Evolutionary conservation across 805 yeast genomes (phyloP), one percentile per base, ranked within the genome.

Genomic region (Spencermartinsiella europaea): DNA sequence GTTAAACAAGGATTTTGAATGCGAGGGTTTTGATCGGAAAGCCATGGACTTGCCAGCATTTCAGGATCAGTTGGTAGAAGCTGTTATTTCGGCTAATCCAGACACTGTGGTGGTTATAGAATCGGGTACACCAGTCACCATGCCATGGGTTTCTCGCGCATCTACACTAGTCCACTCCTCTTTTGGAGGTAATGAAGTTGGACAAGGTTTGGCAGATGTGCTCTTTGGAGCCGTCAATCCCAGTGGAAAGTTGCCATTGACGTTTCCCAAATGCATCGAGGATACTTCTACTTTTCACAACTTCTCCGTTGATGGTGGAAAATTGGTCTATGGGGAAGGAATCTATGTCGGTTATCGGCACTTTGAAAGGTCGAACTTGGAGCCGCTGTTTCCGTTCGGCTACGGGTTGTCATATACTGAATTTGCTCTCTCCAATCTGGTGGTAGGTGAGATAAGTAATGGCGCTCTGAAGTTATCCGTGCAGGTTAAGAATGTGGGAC

Each of bases 271-370:
- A 42, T 67, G 59, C 51, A 50, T 66, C 43, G 67, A 71, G 49
- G 80, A 78, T 59, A 74, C 72, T 49, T 80, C 81, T 14, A 46
- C 42, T 34, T n/a, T 22, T 5, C 17, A 17, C 8, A 31, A 43
- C 67, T 67, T 46, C 22, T 45, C 44, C n/a, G 44, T 35, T 15
- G 65, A 66, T 31, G 67, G 80, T 5, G 72, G 72, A 52, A 68
- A 69, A 55, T 75, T 79, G 44, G 21, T 15, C n/a, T 81, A 80
- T 54, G 84, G 84, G 48, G 86, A 81, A 61, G 84, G 78, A 55
- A 74, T 81, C 38, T 80, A 70, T 59, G 76, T 80, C 43, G 86
- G 85, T 17, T 80, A 81, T 66, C 67, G 79, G 48, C 77, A 65
- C 65, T 81, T 76, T 61, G 85, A 81, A 56, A 75, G 74, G 61